A percentile compares a stretch with the other conserved stretches of the same genome.
phyloP scores from a whole-genome alignment of 768 basidiomycete genomes.

The Mycena filopes region DNA sequence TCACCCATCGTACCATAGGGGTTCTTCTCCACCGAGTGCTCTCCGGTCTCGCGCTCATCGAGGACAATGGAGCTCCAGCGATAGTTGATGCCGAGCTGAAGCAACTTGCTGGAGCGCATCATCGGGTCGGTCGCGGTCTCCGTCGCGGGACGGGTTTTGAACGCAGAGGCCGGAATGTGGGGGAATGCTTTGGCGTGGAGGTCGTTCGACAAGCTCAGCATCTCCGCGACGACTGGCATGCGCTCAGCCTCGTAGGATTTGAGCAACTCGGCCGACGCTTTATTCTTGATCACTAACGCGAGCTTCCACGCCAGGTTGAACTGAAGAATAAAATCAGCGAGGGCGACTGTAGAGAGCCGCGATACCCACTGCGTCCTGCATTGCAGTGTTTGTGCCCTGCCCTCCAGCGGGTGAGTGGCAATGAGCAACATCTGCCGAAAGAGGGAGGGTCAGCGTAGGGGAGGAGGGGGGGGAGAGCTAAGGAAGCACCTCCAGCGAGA shows the following conservation, averaged over 20 bases:
- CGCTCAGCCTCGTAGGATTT: slow-evolving; percentile 42
- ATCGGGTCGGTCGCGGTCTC: slow-evolving; percentile 28
- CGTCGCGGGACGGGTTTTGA: slow-evolving; percentile 4
- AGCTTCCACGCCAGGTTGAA: slow-evolving; percentile 46
- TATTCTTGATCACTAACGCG: slow-evolving; percentile 37
- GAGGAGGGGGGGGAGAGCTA: no score
- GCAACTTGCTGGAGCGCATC: slow-evolving; percentile 38
- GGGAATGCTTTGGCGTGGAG: neutral
- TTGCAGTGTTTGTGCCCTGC: slow-evolving; percentile 31
- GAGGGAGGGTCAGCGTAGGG: neutral
- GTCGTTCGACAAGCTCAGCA: slow-evolving; percentile 29
- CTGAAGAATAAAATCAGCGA: neutral
- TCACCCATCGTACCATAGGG: neutral
- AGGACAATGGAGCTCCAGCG: slow-evolving; percentile 60
- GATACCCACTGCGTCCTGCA: slow-evolving; percentile 25
- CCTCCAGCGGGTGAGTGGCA: slow-evolving; percentile 31
- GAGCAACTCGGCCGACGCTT: slow-evolving; percentile 34
- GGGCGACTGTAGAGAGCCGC: neutral
- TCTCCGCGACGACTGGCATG: slow-evolving; percentile 42
- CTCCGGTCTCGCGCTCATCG: slow-evolving; percentile 43
- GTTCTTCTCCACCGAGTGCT: no score
- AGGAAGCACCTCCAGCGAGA: slow-evolving; percentile 48
- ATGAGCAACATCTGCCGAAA: slow-evolving; percentile 38
- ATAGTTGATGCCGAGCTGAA: slow-evolving; percentile 64
- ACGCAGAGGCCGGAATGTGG: slow-evolving; percentile 34